phyloP scores from a whole-genome alignment of 2,329 filamentous ascomycete genomes.

The Ceratocystis smalleyi region DNA sequence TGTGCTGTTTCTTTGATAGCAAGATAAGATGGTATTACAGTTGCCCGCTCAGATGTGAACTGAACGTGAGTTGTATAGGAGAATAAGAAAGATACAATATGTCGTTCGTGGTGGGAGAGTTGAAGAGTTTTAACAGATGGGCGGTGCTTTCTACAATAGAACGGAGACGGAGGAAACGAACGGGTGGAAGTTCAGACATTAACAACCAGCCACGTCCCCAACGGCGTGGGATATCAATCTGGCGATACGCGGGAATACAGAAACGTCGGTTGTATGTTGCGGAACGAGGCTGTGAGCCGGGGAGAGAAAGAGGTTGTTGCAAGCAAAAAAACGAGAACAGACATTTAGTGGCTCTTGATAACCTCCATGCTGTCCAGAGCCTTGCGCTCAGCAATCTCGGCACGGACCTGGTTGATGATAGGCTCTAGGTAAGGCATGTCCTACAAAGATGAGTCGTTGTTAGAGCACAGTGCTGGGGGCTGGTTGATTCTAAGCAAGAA shows the following conservation, averaged over 20 bases:
- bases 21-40: not conserved
- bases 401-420: constrained; percentile 37
- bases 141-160: not conserved
- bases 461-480: not conserved
- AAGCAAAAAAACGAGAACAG: constrained; percentile 1
- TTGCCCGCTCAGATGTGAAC: not conserved
- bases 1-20: not conserved
- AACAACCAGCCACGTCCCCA: not conserved
- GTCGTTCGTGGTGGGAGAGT: not conserved
- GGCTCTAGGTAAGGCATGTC: constrained; percentile 40
- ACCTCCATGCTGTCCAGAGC: constrained; percentile 36
- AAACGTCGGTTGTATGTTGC: not conserved
- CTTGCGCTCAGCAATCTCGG: constrained; percentile 36
- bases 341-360: constrained; percentile 33
- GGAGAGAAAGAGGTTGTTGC: constrained; percentile 4
- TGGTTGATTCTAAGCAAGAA: not conserved
- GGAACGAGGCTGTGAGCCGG: constrained; percentile 2
- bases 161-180: not conserved
- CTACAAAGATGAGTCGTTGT: constrained; percentile 22
- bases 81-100: not conserved
- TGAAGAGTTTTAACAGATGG: not conserved
- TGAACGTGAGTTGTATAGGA: constrained; percentile 3
- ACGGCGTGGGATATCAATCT: not conserved
- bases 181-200: not conserved
- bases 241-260: not conserved